Evolutionary conservation across 441 rosid species (phyloP).

Genomic region (Eruca vesicaria): DNA sequence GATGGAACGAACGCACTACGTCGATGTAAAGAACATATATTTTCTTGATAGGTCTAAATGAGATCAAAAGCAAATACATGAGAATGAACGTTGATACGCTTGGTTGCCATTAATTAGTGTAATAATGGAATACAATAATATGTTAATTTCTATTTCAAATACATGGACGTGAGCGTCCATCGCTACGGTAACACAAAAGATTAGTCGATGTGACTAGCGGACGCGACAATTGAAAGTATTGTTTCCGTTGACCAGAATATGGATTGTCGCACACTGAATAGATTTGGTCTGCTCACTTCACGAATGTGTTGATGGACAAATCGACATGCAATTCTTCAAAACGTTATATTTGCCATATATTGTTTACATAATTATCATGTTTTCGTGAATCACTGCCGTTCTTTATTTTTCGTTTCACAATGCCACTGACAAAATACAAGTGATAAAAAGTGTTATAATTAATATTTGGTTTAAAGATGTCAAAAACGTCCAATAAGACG

Average conservation of each 20-base stretch:
- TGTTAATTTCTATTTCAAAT: not conserved
- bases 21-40: not conserved
- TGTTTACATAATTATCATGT: not conserved
- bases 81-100: not conserved
- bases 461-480: too few relatives aligned
- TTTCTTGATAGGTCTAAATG: not conserved
- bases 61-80: not conserved
- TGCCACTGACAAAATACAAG: too few relatives aligned
- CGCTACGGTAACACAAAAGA: not conserved
- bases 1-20: not conserved
- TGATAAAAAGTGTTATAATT: too few relatives aligned
- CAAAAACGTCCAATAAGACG: too few relatives aligned
- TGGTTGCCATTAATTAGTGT: not conserved
- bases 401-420: not conserved
- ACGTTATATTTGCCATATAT: not conserved
- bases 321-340: not conserved
- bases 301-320: not conserved
- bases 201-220: constrained; percentile 18
- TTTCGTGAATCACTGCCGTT: not conserved
- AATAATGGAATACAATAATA: not conserved
- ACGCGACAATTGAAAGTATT: not conserved
- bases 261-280: not conserved
- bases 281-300: not conserved
- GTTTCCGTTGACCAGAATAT: constrained; percentile 7
- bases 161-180: constrained; percentile 5